Conservation (phyloP, 495 filamentous ascomycete species). For the Aspergillus olivimuriae region DNA sequence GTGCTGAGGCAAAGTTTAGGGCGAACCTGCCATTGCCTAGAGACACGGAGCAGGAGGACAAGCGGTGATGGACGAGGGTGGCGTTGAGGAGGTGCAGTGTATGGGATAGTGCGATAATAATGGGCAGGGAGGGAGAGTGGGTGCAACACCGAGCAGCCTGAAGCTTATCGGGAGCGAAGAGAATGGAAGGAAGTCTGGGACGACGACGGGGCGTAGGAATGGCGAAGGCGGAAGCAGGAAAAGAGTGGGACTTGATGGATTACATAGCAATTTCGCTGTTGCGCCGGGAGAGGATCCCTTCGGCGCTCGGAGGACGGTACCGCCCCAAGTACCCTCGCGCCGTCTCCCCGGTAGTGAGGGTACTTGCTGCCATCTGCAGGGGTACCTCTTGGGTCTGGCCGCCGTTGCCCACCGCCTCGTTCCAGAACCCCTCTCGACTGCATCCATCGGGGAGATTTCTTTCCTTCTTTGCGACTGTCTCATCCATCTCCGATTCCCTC, state of each 20-base stretch:
- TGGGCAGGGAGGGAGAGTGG: not conserved
- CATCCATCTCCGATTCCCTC: no score
- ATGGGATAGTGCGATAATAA: not conserved
- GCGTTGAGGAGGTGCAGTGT: not conserved
- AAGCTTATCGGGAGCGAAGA: not conserved
- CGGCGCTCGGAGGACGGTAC: no score
- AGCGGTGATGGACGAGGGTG: no score
- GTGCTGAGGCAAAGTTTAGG: conserved; percentile 2
- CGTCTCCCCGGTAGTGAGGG: not conserved
- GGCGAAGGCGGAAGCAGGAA: conserved; percentile 1
- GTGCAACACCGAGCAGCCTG: not conserved
- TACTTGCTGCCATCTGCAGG: not conserved
- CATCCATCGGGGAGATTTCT: no score
- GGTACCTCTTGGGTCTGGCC: not conserved
- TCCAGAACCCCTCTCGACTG: not conserved
- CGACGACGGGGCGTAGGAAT: conserved; percentile 4
- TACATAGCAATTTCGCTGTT: no score
- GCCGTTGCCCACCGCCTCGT: not conserved
- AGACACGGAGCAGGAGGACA: not conserved
- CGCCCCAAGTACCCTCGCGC: not conserved
- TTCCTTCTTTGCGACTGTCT: no score
- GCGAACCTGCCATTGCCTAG: conserved; percentile 24
- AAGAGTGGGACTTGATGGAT: not conserved
- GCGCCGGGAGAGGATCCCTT: no score
- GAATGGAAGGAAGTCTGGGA: conserved; percentile 1